Percentiles rank a stretch among this genome's conserved stretches.
These are phyloP conservation scores for Fusarium mexicanum DNA, from an alignment of 2,329 filamentous ascomycete genomes.

Conservation along the genomic window DNA sequence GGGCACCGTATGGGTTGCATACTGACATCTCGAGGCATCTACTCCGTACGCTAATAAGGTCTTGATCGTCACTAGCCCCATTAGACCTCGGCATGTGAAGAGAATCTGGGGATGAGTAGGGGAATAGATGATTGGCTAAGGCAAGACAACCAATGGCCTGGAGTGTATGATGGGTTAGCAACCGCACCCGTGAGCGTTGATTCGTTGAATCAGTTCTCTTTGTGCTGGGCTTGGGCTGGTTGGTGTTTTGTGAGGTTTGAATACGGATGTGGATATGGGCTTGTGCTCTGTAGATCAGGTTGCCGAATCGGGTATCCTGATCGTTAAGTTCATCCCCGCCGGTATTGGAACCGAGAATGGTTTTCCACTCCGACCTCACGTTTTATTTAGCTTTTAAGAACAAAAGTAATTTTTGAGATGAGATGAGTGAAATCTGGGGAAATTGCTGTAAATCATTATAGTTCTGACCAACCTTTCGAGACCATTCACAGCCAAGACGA, in stretches of 20 bases:
- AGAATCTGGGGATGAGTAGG: conserved; percentile 8
- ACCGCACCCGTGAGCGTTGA: neutral
- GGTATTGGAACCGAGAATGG: conserved; percentile 3
- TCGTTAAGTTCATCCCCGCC: conserved; percentile 16
- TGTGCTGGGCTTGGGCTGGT: neutral
- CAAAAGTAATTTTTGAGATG: neutral
- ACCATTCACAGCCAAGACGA: neutral
- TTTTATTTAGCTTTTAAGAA: neutral
- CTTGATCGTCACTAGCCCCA: conserved; percentile 1
- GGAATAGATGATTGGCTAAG: conserved; percentile 10
- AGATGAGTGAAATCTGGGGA: neutral
- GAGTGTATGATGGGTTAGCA: neutral
- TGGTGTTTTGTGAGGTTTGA: neutral
- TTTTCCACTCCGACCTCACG: neutral
- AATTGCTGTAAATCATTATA: neutral
- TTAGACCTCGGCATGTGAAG: conserved; percentile 19
- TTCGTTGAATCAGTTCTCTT: neutral
- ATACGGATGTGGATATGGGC: neutral
- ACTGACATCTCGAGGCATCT: neutral
- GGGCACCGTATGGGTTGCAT: conserved; percentile 9
- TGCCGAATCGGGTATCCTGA: conserved; percentile 36
- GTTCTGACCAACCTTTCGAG: neutral
- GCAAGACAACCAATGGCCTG: neutral
- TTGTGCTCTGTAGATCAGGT: neutral
- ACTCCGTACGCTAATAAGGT: neutral